A percentile compares a stretch with the other conserved stretches of the same genome.
Evolutionary conservation across 2,329 filamentous ascomycete genomes (phyloP).

Genomic region (Epichloe coenophiala): DNA sequence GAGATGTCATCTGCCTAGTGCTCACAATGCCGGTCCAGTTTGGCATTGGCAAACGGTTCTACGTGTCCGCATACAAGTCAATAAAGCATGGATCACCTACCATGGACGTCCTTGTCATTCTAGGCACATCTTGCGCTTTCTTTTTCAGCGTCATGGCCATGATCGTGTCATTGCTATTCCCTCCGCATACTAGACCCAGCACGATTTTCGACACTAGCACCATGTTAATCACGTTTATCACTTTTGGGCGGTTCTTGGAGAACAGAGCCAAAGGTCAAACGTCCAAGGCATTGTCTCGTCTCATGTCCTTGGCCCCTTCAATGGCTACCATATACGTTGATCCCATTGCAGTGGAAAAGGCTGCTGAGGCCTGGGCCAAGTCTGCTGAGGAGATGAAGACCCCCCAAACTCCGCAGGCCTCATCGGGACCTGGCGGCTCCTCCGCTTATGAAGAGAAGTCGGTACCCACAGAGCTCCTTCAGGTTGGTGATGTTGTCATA

Average conservation of each 20-base stretch:
- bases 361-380: constrained; percentile 59
- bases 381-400: constrained; percentile 21
- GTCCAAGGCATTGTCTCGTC: constrained; percentile 76
- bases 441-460: constrained; percentile 62
- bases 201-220: constrained; percentile 97
- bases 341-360: constrained; percentile 84
- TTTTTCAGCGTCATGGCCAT: constrained; percentile 88
- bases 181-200: constrained; percentile 65
- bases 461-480: constrained; percentile 89
- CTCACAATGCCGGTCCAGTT: constrained; percentile 93
- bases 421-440: constrained; percentile 29
- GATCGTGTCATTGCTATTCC: constrained; percentile 62
- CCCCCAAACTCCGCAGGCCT: constrained; percentile 26
- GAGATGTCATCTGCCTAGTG: constrained; percentile 69
- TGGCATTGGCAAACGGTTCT: constrained; percentile 89
- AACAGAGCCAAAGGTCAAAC: constrained; percentile 97
- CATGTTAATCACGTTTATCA: constrained; percentile 96
- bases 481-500: constrained; percentile 87
- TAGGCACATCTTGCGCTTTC: constrained; percentile 90
- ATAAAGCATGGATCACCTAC: constrained; percentile 83
- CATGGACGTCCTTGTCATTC: constrained; percentile 91
- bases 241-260: constrained; percentile 79
- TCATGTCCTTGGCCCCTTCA: constrained; percentile 92
- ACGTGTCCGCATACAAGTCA: constrained; percentile 84
- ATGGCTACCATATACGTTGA: constrained; percentile 96